phyloP scores from a whole-genome alignment of 2,329 filamentous ascomycete genomes.

The Berkeleyomyces basicola region DNA sequence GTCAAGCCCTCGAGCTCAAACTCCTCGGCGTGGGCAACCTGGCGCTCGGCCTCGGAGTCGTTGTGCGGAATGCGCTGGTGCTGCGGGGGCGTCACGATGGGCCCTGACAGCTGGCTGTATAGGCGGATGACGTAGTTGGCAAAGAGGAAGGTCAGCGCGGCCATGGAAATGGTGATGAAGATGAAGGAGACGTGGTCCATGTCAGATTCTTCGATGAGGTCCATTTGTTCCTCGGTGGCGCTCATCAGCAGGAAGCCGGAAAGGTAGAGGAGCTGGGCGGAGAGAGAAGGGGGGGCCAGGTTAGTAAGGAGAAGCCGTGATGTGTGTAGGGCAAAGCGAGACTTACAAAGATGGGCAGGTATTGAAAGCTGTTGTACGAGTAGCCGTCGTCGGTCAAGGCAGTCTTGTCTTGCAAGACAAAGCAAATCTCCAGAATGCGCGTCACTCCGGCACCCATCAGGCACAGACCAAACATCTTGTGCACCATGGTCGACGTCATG shows the following conservation, averaged over 20 bases:
- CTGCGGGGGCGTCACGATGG: constrained; percentile 9
- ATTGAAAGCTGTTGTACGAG: constrained; percentile 47
- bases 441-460: constrained; percentile 78
- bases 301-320: not conserved
- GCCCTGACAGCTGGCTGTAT: constrained; percentile 48
- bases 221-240: constrained; percentile 92
- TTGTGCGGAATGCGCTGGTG: constrained; percentile 12
- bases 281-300: constrained; percentile 15
- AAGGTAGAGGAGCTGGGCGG: constrained; percentile 60
- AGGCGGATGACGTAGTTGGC: constrained; percentile 71
- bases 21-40: constrained; percentile 67
- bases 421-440: constrained; percentile 79
- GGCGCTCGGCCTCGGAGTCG: constrained; percentile 31
- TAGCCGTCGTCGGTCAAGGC: constrained; percentile 49
- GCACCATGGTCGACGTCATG: constrained; percentile 72
- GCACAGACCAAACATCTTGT: constrained; percentile 82
- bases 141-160: constrained; percentile 84
- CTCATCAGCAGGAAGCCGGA: constrained; percentile 96
- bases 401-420: constrained; percentile 60
- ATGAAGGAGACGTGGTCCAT: constrained; percentile 88
- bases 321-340: constrained; percentile 8
- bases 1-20: constrained; percentile 87
- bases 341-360: constrained; percentile 40
- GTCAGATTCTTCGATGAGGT: constrained; percentile 51
- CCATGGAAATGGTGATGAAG: constrained; percentile 75